Conservation (phyloP, 192 early-diverging fungal genomes). For the Coemansia nantahalensis region DNA sequence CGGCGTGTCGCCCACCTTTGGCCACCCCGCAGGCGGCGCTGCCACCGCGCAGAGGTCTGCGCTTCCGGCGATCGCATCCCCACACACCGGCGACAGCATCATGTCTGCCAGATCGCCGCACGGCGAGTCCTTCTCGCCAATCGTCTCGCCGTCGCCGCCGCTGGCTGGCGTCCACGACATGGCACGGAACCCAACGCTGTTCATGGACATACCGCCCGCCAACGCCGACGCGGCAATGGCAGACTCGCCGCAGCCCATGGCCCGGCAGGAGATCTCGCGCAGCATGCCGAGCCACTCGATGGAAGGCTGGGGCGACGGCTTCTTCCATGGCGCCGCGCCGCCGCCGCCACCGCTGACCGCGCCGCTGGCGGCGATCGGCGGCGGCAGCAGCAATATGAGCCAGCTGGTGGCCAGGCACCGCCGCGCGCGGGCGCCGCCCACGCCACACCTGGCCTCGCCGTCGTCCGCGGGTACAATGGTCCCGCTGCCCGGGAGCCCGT, state of each 20-base stretch:
- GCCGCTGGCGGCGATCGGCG: background rate
- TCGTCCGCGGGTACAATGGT: slow-evolving; percentile 1
- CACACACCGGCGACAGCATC: background rate
- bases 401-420: slow-evolving; percentile 1
- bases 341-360: background rate
- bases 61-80: background rate
- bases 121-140: slow-evolving; percentile 36
- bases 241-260: background rate
- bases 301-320: slow-evolving; percentile 21
- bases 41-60: background rate
- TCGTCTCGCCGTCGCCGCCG: slow-evolving; percentile 47
- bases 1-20: background rate
- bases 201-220: slow-evolving; percentile 22
- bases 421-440: background rate
- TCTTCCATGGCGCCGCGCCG: slow-evolving; percentile 1
- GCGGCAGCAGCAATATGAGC: background rate
- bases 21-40: too few relatives aligned
- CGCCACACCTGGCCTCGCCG: background rate
- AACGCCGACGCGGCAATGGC: background rate
- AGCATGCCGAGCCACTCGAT: slow-evolving; percentile 29
- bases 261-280: slow-evolving; percentile 21
- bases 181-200: slow-evolving; percentile 13
- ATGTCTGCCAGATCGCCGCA: slow-evolving; percentile 25
- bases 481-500: slow-evolving; percentile 6
- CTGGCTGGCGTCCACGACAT: slow-evolving; percentile 5